Base-by-base conservation (phyloP, 257 asterid genomes). In the Ophiorrhiza pumila region DNA sequence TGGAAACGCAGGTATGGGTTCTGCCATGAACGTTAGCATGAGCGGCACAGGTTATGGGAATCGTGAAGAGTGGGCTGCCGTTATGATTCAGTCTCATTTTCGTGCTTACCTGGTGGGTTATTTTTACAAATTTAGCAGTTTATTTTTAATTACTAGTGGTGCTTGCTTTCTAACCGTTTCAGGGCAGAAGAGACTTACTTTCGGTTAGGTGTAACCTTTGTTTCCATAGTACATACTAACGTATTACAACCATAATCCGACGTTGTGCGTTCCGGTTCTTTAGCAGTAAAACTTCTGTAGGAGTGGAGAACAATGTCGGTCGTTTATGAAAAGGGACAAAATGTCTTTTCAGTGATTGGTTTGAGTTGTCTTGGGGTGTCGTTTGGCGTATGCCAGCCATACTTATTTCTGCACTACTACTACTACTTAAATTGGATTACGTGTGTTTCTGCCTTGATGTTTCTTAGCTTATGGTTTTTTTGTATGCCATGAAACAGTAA, bases 41-140 rank as follows among this genome's bases (percentile, higher is more conserved):
- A 62, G 57, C 27, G 72, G 61, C 46, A 73, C 20, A 23, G 23
- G 42, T 20, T 59, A 61, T 39, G 84, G 74, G 29, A 57, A 7
- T 55, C 80, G 52, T 9, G 83, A 78, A 69, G 77, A 53, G 7
- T 45, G 75, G 78, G 89, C 89, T 11, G 87, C 84, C 47, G 68
- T 82, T 35, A 43, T 67, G 61, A 85, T 85, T 23, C 89, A 85
- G 72, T 76, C 89, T 12, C 81, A 74, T 79, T 85, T 85, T 45
- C 87, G 89, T 13, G 82, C 84, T 20, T 80, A 85, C 75, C 75
- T 85, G 89, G 89, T 85, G 72, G 49, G 85, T 80, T 46, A 20
- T 34, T 4, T 4, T 46, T 47, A 67, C 59, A 10, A 10, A 13
- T 10, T n/a, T 42, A 41, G 37, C 61, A 22, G 2, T 68, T 17